Conservation (phyloP, 108 stramenopile genomes). For the Cylindrotheca fusiformis region DNA sequence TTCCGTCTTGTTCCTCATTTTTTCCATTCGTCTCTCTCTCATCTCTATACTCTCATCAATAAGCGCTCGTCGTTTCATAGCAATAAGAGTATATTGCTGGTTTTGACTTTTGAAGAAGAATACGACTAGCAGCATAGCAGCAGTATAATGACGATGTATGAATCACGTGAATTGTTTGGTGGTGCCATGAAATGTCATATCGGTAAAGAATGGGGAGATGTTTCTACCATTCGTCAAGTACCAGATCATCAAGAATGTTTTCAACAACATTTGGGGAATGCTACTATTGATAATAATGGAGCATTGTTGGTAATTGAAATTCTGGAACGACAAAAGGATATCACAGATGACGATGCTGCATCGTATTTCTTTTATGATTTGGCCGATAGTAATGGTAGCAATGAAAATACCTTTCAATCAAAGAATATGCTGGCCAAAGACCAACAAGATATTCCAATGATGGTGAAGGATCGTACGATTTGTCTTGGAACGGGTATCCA, state of each 20-base stretch:
- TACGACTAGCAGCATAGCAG: too few relatives aligned
- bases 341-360: constrained; percentile 41
- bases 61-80: too few relatives aligned
- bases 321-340: constrained; percentile 42
- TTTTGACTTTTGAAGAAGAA: too few relatives aligned
- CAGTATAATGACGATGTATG: constrained; percentile 7
- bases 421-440: neutral
- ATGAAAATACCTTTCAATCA: constrained; percentile 8
- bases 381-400: constrained; percentile 50
- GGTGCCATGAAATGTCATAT: constrained; percentile 57
- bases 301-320: constrained; percentile 65
- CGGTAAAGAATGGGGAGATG: constrained; percentile 57
- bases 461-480: constrained; percentile 1
- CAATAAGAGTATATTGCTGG: too few relatives aligned
- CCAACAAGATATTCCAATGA: neutral
- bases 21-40: too few relatives aligned
- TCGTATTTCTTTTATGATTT: constrained; percentile 67
- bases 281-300: constrained; percentile 48
- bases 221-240: constrained; percentile 68
- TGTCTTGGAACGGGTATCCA: constrained; percentile 35
- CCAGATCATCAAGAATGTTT: constrained; percentile 82
- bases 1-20: too few relatives aligned
- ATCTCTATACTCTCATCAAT: too few relatives aligned
- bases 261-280: too few relatives aligned
- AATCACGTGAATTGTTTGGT: constrained; percentile 48